Evolutionary conservation across 1,139 yeast genomes (phyloP), one percentile per base, ranked within the genome.

Genomic region (Candida sp.): DNA sequence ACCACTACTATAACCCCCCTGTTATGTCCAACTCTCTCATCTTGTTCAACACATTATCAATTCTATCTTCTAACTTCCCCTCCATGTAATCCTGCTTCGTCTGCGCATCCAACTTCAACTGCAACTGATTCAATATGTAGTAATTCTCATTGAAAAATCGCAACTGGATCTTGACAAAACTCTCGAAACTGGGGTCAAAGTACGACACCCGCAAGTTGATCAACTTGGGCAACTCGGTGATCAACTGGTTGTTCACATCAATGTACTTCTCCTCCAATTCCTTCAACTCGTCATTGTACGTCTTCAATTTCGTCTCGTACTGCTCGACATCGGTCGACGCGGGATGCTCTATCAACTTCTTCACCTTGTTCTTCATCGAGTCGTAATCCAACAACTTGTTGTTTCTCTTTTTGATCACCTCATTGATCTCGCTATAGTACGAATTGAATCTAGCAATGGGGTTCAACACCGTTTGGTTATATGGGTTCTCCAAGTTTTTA

Each of bases 131-230:
- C 49, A 81, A 65, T 33, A 63, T 66, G n/a, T 60, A 50, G 55
- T 68, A 73, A 53, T 74, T 72, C 46, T 81, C 84, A 52, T 70
- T 72, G 60, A 80, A 83, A 52, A 77, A 76, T 39, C 81, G 70
- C 46, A 79, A 66, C 62, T 83, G 87, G 49, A 83, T 67, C 63
- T 81, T 81, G 46, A 82, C 78, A 64, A 82, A 83, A 49, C 84
- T 74, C 62, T 83, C 87, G 63, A 83, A 83, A 44, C 81, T 74
- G 0, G 87, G 87, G 57, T 82, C 85, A 45, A 83, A 63, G 52
- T 77, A 76, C 0, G 85, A 80, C 23, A 80, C 72, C 44, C 87
- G 66, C 48, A 81, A 65, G 42, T 80, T 75, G 28, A 81, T 71
- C 53, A 81, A 73, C 56, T 75, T 73, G 28, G 84, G 84, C 45